Conservation (phyloP, 2,329 filamentous ascomycete species). For the Hymenoscyphus linearis region DNA sequence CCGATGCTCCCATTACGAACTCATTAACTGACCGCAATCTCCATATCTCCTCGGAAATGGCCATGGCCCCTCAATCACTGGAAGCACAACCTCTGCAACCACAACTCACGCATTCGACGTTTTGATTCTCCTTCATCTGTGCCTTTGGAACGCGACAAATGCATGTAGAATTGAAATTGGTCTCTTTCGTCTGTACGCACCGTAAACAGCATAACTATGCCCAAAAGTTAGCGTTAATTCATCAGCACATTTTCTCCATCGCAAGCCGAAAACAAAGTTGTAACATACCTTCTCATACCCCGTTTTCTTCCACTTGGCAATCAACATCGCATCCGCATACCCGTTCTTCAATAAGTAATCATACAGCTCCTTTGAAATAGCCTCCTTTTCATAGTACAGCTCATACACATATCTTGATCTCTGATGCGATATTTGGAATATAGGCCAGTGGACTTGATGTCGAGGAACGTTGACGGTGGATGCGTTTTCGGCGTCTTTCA, state of each 20-base stretch:
- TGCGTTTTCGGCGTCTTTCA: slow-evolving; percentile 92
- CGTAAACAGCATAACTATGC: slow-evolving; percentile 81
- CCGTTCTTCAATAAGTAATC: slow-evolving; percentile 96
- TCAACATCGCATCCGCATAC: slow-evolving; percentile 90
- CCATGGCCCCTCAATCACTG: slow-evolving; percentile 52
- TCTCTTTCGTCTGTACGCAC: slow-evolving; percentile 99
- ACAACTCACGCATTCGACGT: slow-evolving; percentile 90
- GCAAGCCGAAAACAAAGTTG: slow-evolving; percentile 1
- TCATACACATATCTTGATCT: slow-evolving; percentile 92
- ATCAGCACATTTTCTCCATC: neutral
- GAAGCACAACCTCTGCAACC: slow-evolving; percentile 89
- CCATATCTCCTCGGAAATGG: neutral
- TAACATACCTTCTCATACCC: slow-evolving; percentile 85
- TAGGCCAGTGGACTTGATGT: slow-evolving; percentile 91
- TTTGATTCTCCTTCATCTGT: slow-evolving; percentile 83
- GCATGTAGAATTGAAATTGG: slow-evolving; percentile 96
- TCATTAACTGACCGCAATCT: neutral
- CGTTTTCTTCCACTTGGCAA: slow-evolving; percentile 99
- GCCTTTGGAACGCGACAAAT: slow-evolving; percentile 92
- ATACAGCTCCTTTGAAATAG: slow-evolving; percentile 86
- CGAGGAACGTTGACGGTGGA: slow-evolving; percentile 73
- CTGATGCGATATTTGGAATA: slow-evolving; percentile 96
- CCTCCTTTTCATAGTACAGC: slow-evolving; percentile 95
- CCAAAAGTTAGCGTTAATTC: slow-evolving; percentile 5
- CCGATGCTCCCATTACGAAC: neutral